phyloP scores from a whole-genome alignment of 805 yeast species.

The Trichomonascus vanleenenianus region DNA sequence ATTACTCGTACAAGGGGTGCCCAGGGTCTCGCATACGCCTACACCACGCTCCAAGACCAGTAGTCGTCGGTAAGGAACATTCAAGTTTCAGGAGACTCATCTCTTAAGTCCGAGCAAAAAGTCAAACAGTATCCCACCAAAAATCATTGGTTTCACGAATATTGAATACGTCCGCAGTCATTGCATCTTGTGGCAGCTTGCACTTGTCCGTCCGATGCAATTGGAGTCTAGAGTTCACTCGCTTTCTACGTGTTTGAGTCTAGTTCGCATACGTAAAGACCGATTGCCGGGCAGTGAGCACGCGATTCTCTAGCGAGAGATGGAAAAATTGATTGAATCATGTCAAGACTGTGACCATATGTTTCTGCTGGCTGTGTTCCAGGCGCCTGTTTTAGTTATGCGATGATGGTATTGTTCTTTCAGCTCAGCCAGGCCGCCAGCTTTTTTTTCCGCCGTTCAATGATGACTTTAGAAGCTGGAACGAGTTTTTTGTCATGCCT shows the following conservation, averaged over 20 bases:
- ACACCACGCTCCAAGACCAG: neutral
- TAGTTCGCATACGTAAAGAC: neutral
- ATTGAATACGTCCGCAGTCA: neutral
- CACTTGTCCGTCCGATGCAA: neutral
- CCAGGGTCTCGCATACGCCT: neutral
- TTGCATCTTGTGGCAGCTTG: neutral
- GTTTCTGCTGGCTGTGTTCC: neutral
- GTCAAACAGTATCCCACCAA: neutral
- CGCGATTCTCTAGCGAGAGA: neutral
- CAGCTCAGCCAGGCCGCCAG: neutral
- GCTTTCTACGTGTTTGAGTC: neutral
- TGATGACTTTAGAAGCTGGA: conserved; percentile 24
- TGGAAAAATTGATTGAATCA: neutral
- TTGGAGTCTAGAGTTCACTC: neutral
- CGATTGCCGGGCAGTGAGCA: neutral
- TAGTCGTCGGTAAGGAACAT: neutral
- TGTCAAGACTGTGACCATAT: neutral
- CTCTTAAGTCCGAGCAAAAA: neutral
- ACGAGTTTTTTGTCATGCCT: neutral
- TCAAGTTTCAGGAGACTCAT: neutral
- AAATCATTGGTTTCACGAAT: neutral
- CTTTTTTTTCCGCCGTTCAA: neutral
- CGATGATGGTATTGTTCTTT: neutral
- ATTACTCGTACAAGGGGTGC: neutral
- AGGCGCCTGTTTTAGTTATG: neutral